Percentiles rank a stretch among this genome's conserved stretches.
Evolutionary conservation across 2,329 filamentous ascomycete species (phyloP).

Genomic region (Fusarium multiceps): DNA sequence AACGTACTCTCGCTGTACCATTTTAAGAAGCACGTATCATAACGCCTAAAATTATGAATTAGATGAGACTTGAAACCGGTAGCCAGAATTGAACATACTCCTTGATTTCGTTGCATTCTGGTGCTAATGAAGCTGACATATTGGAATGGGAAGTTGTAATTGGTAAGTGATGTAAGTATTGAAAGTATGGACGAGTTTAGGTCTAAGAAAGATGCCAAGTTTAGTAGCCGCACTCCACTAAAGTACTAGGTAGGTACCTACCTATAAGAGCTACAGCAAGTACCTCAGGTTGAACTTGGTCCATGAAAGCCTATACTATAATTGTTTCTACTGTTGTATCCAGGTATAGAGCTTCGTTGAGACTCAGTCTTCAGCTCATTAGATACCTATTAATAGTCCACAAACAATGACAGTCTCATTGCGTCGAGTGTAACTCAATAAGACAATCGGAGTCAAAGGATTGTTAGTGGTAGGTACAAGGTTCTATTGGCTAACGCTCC

Average conservation of each 20-base stretch:
- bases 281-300: background rate
- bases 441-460: background rate
- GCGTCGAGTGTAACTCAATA: background rate
- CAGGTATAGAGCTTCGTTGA: background rate
- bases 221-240: conserved; percentile 1
- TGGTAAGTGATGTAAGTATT: conserved; percentile 27
- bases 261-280: background rate
- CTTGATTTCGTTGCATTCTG: conserved; percentile 95
- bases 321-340: too few species aligned
- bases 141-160: conserved; percentile 13
- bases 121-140: conserved; percentile 95
- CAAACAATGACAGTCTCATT: background rate
- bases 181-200: background rate
- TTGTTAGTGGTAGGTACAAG: background rate
- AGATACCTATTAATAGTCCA: background rate
- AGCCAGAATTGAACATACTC: conserved; percentile 70
- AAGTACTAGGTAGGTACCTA: too few species aligned
- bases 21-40: conserved; percentile 97
- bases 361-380: background rate
- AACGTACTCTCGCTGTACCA: conserved; percentile 98
- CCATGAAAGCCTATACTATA: too few species aligned
- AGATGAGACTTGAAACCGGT: background rate
- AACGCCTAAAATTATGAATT: conserved; percentile 69
- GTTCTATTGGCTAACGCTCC: conserved; percentile 38
- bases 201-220: background rate